Conservation (phyloP, 1,284 basidiomycete species). For the Ceratobasidium sp. region DNA sequence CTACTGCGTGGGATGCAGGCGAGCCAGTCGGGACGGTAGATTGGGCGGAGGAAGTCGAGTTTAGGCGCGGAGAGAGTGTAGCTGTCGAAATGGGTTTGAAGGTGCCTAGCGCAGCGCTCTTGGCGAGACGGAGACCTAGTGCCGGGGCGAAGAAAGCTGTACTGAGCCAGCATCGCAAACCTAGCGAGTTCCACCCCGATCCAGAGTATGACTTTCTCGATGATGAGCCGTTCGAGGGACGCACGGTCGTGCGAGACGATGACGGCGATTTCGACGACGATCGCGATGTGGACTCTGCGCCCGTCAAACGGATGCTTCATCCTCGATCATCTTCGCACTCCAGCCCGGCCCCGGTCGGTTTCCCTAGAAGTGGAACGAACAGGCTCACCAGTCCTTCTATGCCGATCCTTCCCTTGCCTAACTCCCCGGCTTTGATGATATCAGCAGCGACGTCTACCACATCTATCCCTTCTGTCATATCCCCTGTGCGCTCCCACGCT, state of each 20-base stretch:
- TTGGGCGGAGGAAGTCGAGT: constrained; percentile 42
- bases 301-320: constrained; percentile 31
- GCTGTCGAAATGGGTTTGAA: constrained; percentile 40
- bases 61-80: constrained; percentile 35
- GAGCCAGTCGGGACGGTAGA: constrained; percentile 9
- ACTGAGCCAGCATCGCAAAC: constrained; percentile 22
- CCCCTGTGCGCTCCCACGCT: constrained; percentile 31
- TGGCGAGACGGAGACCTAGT: neutral
- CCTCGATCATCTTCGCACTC: constrained; percentile 37
- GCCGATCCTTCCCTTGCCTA: constrained; percentile 29
- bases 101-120: constrained; percentile 21
- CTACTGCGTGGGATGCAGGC: constrained; percentile 11
- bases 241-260: constrained; percentile 23
- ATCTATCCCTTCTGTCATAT: constrained; percentile 27
- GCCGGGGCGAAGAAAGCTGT: neutral
- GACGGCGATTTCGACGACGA: constrained; percentile 37
- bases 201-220: constrained; percentile 40
- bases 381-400: constrained; percentile 38
- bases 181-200: constrained; percentile 39
- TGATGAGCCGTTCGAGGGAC: constrained; percentile 2
- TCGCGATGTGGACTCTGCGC: constrained; percentile 19
- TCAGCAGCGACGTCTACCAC: constrained; percentile 39
- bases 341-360: constrained; percentile 17
- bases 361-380: constrained; percentile 14
- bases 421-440: constrained; percentile 13